Conservation (phyloP, 2,329 filamentous ascomycete species). For the Alternaria panax region DNA sequence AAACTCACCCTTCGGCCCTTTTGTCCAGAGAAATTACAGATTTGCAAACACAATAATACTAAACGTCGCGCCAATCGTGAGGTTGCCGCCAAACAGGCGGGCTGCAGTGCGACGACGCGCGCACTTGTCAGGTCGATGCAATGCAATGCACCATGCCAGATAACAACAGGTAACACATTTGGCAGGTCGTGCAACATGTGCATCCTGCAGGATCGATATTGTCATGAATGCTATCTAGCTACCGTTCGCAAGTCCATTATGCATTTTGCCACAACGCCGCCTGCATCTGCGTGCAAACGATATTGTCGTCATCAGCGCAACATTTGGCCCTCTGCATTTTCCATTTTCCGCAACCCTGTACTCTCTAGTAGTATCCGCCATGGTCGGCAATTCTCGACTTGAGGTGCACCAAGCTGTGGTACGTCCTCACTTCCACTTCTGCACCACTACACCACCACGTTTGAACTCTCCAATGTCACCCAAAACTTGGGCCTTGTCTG, state of each 20-base stretch:
- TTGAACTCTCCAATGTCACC: constrained; percentile 60
- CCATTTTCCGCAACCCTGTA: constrained; percentile 3
- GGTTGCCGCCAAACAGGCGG: background rate
- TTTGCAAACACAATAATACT: constrained; percentile 2
- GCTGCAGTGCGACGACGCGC: constrained; percentile 7
- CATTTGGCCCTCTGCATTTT: background rate
- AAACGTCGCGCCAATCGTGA: constrained; percentile 9
- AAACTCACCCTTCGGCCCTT: constrained; percentile 6
- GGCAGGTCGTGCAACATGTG: constrained; percentile 8
- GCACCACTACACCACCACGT: constrained; percentile 63
- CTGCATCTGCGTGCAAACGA: background rate
- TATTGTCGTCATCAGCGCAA: background rate
- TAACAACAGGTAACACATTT: constrained; percentile 2
- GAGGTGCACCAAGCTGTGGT: background rate
- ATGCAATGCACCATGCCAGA: constrained; percentile 12
- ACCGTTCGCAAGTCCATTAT: background rate
- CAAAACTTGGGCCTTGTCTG: constrained; percentile 64
- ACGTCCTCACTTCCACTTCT: constrained; percentile 58
- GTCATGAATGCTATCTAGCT: constrained; percentile 1
- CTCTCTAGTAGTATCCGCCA: background rate
- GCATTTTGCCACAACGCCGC: constrained; percentile 7
- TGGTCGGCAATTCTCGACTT: background rate
- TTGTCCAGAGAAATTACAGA: background rate
- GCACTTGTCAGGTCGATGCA: constrained; percentile 1
- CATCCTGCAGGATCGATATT: constrained; percentile 9